Evolutionary conservation across 2,329 filamentous ascomycete species (phyloP), one percentile per base, ranked within the genome.

Genomic region (Colletotrichum acutatum): DNA sequence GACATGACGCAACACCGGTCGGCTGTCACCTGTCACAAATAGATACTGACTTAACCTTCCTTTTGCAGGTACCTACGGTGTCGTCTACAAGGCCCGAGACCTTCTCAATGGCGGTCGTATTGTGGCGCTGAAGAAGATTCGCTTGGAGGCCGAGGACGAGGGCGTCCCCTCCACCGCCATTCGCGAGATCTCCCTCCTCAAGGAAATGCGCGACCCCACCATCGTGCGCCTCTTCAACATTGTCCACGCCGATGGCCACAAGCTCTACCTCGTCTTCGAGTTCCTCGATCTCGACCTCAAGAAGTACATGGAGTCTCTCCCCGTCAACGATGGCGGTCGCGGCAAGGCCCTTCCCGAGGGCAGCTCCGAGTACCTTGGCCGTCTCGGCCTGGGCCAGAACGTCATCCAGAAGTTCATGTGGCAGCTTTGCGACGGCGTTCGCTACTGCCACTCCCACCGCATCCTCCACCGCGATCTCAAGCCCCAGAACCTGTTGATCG

Each of bases 341-440:
- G 95, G 94, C 78, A 97, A 95, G 85, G 90, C 94, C 54, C 86
- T 98, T 63, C 95, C 95, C 9, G 94, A 96, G 77, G 94, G 94
- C 61, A 90, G 92, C 58, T 90, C 89, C 26, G 81, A 90, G 63
- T 88, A 90, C 67, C 84, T 94, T 68, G 87, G 89, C 80, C 87
- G 89, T 74, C 86, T 97, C 78, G 94, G 94, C 5, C 86, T 98
- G 71, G 93, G 93, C 69, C 90, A 94, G 64, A 89, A 89, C 67
- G 95, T 97, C 88, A 91, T 98, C 77, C 96, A 96, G 86, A 96
- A 95, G 84, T 97, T 98, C 85, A 97, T 97, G 93, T 91, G 90
- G 79, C 95, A 98, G 84, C 87, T 98, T 71, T 93, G 95, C 79
- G 90, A 94, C 77, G 95, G 95, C 66, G 90, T 97, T 76, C 90